Conservation (phyloP, 305 asterid genomes). For the Fraxinus floribunda region DNA sequence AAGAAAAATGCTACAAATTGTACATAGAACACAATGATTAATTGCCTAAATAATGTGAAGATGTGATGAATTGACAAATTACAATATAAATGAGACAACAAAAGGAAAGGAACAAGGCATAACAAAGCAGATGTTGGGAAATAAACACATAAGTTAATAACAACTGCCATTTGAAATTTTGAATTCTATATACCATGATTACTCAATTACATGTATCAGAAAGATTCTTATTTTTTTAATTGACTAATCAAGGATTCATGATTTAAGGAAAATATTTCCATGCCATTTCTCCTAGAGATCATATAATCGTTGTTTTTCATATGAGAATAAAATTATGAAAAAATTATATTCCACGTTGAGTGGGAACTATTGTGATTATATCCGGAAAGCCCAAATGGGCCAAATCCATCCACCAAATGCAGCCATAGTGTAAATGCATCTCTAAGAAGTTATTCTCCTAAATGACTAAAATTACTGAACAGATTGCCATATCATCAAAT, state of each 20-base stretch:
- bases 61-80: conserved; percentile 5
- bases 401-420: conserved; percentile 1
- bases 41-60: background rate
- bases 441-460: background rate
- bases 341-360: background rate
- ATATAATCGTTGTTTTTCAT: background rate
- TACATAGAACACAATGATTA: background rate
- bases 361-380: background rate
- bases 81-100: background rate
- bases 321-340: background rate
- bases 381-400: background rate
- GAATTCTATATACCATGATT: background rate
- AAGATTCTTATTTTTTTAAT: background rate
- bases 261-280: background rate
- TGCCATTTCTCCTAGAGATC: background rate
- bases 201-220: background rate
- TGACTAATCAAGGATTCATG: background rate
- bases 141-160: background rate
- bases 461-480: background rate
- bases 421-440: background rate
- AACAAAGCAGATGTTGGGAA: background rate
- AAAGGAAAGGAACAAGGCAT: background rate
- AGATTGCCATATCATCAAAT: background rate
- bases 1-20: conserved; percentile 1
- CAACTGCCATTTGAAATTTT: background rate